Evolutionary conservation across 305 asterid genomes (phyloP).

Genomic region (Fraxinus nigra): DNA sequence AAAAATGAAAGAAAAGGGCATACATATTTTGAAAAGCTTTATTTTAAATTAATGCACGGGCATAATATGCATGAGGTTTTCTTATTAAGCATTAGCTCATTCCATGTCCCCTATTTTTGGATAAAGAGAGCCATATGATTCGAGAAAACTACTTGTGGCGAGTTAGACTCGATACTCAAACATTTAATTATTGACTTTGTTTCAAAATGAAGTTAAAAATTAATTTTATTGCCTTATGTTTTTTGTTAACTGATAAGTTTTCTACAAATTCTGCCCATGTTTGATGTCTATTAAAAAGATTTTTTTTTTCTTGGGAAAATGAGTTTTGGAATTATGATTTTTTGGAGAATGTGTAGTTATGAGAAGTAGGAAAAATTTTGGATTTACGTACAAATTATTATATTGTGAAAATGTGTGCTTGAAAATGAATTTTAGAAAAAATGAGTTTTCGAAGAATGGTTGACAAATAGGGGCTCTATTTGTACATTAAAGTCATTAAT

Average conservation of each 20-base stretch:
- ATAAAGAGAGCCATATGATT: not conserved
- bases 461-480: not conserved
- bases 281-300: not conserved
- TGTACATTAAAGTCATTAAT: not conserved
- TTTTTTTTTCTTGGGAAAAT: too few relatives aligned
- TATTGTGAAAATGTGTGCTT: not conserved
- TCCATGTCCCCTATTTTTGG: not conserved
- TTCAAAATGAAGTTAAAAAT: not conserved
- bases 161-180: not conserved
- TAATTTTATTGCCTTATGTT: not conserved
- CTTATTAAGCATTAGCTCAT: not conserved
- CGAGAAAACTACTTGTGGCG: not conserved
- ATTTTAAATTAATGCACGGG: not conserved
- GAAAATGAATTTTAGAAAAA: too few relatives aligned
- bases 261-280: not conserved
- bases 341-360: not conserved
- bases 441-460: too few relatives aligned
- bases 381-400: not conserved
- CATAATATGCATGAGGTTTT: not conserved
- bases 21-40: not conserved
- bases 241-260: not conserved
- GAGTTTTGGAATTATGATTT: too few relatives aligned
- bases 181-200: not conserved
- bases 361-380: too few relatives aligned
- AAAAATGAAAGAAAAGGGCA: not conserved